Conservation (phyloP, 2,329 filamentous ascomycete species). For the Hypoxylon sp. region DNA sequence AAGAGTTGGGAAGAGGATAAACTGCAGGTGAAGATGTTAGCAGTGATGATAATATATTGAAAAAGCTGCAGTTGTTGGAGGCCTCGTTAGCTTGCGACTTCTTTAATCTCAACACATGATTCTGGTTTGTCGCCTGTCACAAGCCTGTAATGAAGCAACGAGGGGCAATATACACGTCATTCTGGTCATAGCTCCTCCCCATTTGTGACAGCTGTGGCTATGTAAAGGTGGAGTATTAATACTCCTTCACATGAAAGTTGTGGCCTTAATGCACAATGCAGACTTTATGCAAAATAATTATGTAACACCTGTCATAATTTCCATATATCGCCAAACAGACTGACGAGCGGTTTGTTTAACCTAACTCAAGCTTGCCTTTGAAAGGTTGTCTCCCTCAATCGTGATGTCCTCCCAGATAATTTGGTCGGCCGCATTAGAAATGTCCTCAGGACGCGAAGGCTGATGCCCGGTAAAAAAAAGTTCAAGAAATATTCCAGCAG, state of each 20-base stretch:
- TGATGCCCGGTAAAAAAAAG: too few relatives aligned
- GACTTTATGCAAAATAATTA: background rate
- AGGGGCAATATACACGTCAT: constrained; percentile 46
- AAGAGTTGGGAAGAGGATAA: constrained; percentile 9
- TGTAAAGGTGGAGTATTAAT: background rate
- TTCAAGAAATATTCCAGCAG: background rate
- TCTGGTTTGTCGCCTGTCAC: constrained; percentile 22
- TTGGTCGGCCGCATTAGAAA: background rate
- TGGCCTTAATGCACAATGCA: background rate
- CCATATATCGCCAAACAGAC: too few relatives aligned
- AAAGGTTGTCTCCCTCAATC: background rate
- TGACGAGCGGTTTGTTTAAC: too few relatives aligned
- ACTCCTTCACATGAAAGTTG: constrained; percentile 1
- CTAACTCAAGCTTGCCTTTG: background rate
- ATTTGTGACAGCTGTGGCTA: too few relatives aligned
- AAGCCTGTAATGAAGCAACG: constrained; percentile 32
- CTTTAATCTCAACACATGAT: constrained; percentile 23
- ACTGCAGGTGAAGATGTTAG: background rate
- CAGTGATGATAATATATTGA: background rate
- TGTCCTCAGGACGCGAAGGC: background rate
- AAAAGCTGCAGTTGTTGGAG: constrained; percentile 20
- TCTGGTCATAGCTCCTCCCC: constrained; percentile 24
- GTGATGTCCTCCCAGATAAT: background rate
- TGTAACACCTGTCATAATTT: too few relatives aligned
- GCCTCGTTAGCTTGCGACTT: constrained; percentile 28